Evolutionary conservation across 2,329 filamentous ascomycete genomes (phyloP), one percentile per base, ranked within the genome.

Genomic region (Chaetomiaceae sp.): DNA sequence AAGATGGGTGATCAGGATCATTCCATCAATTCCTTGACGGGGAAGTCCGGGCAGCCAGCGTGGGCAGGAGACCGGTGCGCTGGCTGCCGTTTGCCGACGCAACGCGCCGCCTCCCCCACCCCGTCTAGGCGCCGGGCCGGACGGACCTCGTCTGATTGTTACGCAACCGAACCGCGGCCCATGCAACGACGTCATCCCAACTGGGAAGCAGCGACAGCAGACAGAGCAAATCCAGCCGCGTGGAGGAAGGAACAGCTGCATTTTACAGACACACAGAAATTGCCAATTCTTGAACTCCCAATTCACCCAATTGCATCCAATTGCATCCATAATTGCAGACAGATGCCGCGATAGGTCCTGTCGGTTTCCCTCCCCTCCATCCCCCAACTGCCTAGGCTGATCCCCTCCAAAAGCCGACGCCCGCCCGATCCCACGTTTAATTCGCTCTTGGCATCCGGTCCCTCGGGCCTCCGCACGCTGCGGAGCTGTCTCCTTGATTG

Each of bases 111-210:
- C 21, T 30, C 47, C 47, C 34, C 27, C 33, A 13, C 12, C 31
- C 6, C 30, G 14, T 3, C 17, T 14, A 21, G 25, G n/a, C 42
- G 37, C 48, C 23, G 43, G 39, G 25, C 31, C 37, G 39, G 37
- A 30, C 25, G 35, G 50, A 6, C 30, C 45, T 56, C 48, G 47
- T 37, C 56, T 51, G 51, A 51, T 55, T 42, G 31, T 50, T 50
- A 53, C 17, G 25, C 37, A 50, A 50, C 30, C 17, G 35, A 51
- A 27, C 42, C 47, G 38, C 43, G 23, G 39, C 35, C 16, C 30
- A 20, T 35, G 12, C 20, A 33, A 48, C 54, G 42, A 54, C 54
- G 49, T 56, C 54, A 56, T 54, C 48, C 31, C 16, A 46, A 14
- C 16, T 25, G 4, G 35, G 27, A 33, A 39, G 31, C 19, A 33